Base-by-base conservation (phyloP, 2,329 filamentous ascomycete genomes). In the Alternaria brassicae region DNA sequence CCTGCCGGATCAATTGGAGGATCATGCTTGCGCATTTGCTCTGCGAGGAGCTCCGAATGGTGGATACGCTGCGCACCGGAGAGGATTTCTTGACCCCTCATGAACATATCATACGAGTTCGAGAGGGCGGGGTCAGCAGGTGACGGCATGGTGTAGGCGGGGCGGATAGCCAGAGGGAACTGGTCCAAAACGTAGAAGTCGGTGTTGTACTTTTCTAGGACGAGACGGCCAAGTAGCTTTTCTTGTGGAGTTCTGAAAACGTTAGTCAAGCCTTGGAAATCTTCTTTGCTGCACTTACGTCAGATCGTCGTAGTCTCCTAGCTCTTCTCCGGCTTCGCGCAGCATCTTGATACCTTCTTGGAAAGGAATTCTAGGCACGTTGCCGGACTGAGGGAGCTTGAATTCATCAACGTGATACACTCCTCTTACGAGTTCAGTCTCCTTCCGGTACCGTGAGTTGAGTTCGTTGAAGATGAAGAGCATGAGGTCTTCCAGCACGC, bases 141-240 rank as follows among this genome's bases (percentile, higher is more conserved):
- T 32, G 75, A 91, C 53, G 91, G 88, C 82, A 94, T 92, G 62
- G 94, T 93, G 80, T 97, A 98, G 80, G 97, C 97, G 5, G 94
- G 94, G 28, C 95, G 88, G 19, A 95, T 91, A 36, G 84, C 83
- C 78, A 95, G 88, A 42, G 95, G 95, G 84, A 97, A 99, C 81
- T 98, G 95, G 83, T 98, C 94, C 63, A 99, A 86, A 21, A 96
- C 89, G 82, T 97, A 98, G 82, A 98, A 98, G 81, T 99, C 95
- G 60, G 93, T 95, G 76, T 90, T 87, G 85, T 90, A 97, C 81
- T 97, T 97, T 71, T 91, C 85, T 57, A 91, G 89, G 67, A 98
- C 88, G 47, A 98, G 84, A 25, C 88, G 89, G 58, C 95, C 95
- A 8, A 98, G 88, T n/a, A 90, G 91, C 81, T 93, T 93, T 78